Evolutionary conservation across 2,329 filamentous ascomycete species (phyloP), one percentile per base, ranked within the genome.

Genomic region (Acrocalymma vagum): DNA sequence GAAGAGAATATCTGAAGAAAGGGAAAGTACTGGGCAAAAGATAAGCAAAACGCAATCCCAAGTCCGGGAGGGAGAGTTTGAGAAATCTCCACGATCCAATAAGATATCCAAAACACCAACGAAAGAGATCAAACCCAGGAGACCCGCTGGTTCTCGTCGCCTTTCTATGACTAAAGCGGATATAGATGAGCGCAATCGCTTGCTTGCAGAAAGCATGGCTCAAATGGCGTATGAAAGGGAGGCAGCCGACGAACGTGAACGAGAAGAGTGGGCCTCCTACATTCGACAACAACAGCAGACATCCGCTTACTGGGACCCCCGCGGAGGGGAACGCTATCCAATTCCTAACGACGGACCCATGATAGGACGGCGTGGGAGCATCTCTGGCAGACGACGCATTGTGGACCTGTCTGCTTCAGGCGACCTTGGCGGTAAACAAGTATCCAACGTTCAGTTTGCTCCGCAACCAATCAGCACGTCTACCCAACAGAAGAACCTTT

Each of bases 171-270:
- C 56, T 4, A 52, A 39, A 3, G 30, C 48, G 21, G 24, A 62
- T 29, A 31, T 38, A 14, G 40, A 51, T 1, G 47, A 61, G 21
- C 53, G 55, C 13, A 29, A 38, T 5, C 45, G 43, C 9, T 48
- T 65, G 6, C 33, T 66, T 2, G 48, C 46, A 2, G 58, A 57
- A 6, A 60, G 60, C 3, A 16, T 45, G 7, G 33, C 28, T 6
- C 50, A 53, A 6, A 63, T 65, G 59, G 46, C 48, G 10, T 29
- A 31, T 2, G 63, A 66, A 30, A 55, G 54, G 6, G 23, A 47
- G 8, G 48, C 49, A 3, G 45, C 58, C n/a, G 56, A 62, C 6
- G 53, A 42, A 10, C 46, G 55, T 9, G 62, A 65, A 13, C 53
- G 53, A 6, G 62, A 63, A 23, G 63, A 66, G 26, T 23, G 45